phyloP scores from a whole-genome alignment of 129 eudicot genomes.

The Pittosporum tobira region DNA sequence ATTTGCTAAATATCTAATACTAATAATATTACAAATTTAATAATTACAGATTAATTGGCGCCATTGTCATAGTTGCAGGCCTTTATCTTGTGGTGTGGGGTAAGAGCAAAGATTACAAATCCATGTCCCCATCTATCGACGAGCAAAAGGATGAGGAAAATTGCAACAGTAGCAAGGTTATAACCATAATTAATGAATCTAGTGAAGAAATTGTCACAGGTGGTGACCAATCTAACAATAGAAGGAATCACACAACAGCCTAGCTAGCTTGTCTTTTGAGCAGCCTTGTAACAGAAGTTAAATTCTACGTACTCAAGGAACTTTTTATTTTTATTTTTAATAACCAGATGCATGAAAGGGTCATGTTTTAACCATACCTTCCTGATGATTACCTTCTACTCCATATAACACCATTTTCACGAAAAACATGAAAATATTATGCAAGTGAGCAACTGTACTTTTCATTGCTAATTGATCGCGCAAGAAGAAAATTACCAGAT shows the following conservation, averaged over 20 bases:
- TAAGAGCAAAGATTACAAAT: conserved; percentile 28
- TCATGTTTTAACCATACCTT: too few relatives aligned
- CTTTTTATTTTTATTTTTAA: too few relatives aligned
- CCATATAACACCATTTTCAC: too few relatives aligned
- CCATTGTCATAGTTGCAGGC: conserved; percentile 30
- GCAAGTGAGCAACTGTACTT: too few relatives aligned
- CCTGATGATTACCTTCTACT: too few relatives aligned
- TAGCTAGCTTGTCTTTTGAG: too few relatives aligned
- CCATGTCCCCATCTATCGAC: background rate
- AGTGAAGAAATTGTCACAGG: background rate
- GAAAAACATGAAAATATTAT: too few relatives aligned
- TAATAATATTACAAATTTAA: background rate
- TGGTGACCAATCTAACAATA: background rate
- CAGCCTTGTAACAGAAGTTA: too few relatives aligned
- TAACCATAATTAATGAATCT: conserved; percentile 2
- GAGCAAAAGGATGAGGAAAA: background rate
- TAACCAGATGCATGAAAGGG: too few relatives aligned
- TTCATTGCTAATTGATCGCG: too few relatives aligned
- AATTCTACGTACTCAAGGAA: too few relatives aligned
- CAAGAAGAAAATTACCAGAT: too few relatives aligned
- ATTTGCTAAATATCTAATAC: background rate
- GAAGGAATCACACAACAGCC: background rate
- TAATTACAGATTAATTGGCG: conserved; percentile 37
- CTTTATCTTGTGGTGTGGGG: conserved; percentile 51
- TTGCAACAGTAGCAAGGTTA: background rate